These are phyloP conservation scores for Globisporangium uncinulatum DNA, from an alignment of 352 stramenopile genomes.

Conservation along the genomic window DNA sequence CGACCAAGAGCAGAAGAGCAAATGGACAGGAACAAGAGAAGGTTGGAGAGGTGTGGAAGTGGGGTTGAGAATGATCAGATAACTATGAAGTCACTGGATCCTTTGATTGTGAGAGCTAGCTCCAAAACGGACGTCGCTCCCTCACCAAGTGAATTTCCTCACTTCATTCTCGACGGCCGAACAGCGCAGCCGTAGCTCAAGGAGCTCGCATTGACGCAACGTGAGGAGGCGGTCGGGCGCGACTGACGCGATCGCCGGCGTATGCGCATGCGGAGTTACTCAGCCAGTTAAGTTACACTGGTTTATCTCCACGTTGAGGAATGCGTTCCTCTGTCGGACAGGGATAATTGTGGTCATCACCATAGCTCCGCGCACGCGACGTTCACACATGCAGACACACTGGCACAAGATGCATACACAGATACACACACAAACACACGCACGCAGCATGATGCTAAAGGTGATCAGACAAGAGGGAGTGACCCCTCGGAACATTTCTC, in stretches of 20 bases:
- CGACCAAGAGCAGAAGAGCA: background rate
- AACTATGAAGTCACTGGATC: conserved; percentile 88
- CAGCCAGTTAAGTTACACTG: conserved; percentile 87
- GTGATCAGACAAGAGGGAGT: conserved; percentile 87
- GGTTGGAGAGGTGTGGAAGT: background rate
- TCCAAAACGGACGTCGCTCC: conserved; percentile 67
- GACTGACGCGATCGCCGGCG: background rate
- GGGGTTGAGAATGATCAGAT: conserved; percentile 52
- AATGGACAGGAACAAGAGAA: background rate
- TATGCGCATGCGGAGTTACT: conserved; percentile 36
- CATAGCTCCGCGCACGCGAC: conserved; percentile 34
- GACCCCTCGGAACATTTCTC: conserved; percentile 86
- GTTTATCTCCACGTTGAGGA: conserved; percentile 79
- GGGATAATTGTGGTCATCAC: conserved; percentile 87
- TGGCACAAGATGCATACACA: background rate
- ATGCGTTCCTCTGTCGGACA: conserved; percentile 87
- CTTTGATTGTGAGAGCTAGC: conserved; percentile 69
- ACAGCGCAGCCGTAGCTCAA: too few relatives aligned
- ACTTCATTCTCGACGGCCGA: conserved; percentile 41
- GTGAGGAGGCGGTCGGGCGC: background rate
- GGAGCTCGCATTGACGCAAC: too few relatives aligned
- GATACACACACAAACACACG: conserved; percentile 6
- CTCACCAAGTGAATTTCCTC: conserved; percentile 70
- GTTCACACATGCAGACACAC: conserved; percentile 7
- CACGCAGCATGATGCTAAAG: conserved; percentile 15